Evolutionary conservation across 371 early-diverging fungal genomes (phyloP).

Genomic region (Mortierella sp.): DNA sequence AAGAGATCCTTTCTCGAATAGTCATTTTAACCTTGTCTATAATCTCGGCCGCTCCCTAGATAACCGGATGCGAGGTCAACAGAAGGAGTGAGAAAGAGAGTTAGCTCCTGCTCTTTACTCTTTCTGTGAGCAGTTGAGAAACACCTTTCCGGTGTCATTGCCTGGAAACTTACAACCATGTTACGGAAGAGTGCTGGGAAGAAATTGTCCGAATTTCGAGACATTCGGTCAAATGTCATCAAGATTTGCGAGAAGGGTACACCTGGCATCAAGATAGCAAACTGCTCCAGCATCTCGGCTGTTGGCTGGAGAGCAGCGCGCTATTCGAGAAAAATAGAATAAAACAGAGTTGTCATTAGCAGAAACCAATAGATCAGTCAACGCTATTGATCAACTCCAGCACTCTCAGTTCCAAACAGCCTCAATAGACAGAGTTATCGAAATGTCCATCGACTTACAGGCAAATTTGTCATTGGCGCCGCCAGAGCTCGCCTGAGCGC

Average conservation of each 20-base stretch:
- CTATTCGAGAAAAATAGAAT: slow-evolving; percentile 45
- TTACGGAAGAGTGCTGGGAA: slow-evolving; percentile 21
- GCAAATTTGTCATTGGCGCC: slow-evolving; percentile 22
- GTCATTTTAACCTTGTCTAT: slow-evolving; percentile 71
- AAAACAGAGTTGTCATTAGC: no score
- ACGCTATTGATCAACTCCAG: slow-evolving; percentile 22
- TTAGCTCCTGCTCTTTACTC: no score
- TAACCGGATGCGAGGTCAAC: background rate
- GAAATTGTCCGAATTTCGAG: slow-evolving; percentile 30
- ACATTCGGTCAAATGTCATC: slow-evolving; percentile 55
- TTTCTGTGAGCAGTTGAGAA: background rate
- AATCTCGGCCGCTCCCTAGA: slow-evolving; percentile 65
- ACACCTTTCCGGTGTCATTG: background rate
- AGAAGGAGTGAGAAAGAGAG: background rate
- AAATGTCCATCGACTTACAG: slow-evolving; percentile 2
- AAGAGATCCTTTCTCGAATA: slow-evolving; percentile 71
- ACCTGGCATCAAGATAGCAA: slow-evolving; percentile 78
- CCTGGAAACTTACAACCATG: slow-evolving; percentile 35
- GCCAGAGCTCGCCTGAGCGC: slow-evolving; percentile 37
- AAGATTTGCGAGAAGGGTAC: slow-evolving; percentile 69
- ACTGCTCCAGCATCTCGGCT: slow-evolving; percentile 83
- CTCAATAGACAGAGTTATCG: slow-evolving; percentile 22
- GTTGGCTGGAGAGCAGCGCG: slow-evolving; percentile 84
- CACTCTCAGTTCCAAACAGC: slow-evolving; percentile 51
- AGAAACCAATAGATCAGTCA: slow-evolving; percentile 9